Evolutionary conservation across 1,284 basidiomycete genomes (phyloP), one percentile per base, ranked within the genome.

Genomic region (Trichosporon coremiiforme): DNA sequence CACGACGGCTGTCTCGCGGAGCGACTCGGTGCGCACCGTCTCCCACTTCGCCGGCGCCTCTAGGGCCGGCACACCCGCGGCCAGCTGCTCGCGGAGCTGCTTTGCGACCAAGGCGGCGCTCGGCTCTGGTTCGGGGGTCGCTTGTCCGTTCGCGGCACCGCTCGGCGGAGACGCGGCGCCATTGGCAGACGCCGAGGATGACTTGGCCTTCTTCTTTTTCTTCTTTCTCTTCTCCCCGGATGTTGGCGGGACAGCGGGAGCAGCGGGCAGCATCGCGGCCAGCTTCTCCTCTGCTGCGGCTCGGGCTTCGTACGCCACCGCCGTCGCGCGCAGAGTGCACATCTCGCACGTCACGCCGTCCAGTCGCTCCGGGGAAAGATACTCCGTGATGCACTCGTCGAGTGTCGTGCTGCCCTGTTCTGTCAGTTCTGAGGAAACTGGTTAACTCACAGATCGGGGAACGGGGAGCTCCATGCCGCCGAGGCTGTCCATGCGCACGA

Each of bases 101-200:
- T 83, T 79, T 71, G 90, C 88, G 74, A 90, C 88, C 76, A 87
- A 86, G 13, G 89, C 88, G 66, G 94, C 91, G 10, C 33, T 35
- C 22, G 20, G 45, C 64, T 31, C 33, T 33, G 29, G 6, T 22
- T n/a, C 25, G 13, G 31, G 15, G 13, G 31, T 62, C 60, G 9
- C 41, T 20, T 29, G 35, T 10, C 64, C 64, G 36, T 64, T 63
- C 17, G 47, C 69, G 2, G n/a, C 22, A 1, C 65, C 47, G 2
- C 47, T 47, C 36, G 64, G 60, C 9, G 68, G 57, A 0, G 60
- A 36, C 2, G 20, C 36, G 17, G 31, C 17, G 31, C 57, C 57
- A 25, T 60, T 60, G 2, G 57, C 57, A 17, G 57, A 17, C 5
- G 36, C 36, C 9, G 57, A 47, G 20, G 67, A 41, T 13, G 63